Evolutionary conservation across 495 filamentous ascomycete genomes (phyloP).

Genomic region (Stereocaulon alpinum): DNA sequence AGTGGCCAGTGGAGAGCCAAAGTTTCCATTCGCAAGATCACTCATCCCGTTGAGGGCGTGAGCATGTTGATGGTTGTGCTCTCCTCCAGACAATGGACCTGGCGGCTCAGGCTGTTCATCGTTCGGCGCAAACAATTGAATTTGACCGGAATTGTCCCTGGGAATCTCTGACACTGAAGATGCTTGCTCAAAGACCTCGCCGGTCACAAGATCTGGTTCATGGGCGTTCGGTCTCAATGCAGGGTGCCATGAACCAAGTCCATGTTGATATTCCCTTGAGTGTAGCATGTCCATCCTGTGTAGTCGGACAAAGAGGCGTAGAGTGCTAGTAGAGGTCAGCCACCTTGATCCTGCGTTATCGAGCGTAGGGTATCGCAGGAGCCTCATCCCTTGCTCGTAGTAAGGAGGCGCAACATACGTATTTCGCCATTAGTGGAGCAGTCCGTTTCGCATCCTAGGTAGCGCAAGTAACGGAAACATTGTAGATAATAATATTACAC

Average conservation of each 20-base stretch:
- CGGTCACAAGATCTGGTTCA: not conserved
- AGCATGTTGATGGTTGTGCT: not conserved
- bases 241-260: constrained; percentile 13
- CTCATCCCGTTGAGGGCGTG: not conserved
- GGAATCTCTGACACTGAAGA: not conserved
- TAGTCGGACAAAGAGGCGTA: not conserved
- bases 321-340: not conserved
- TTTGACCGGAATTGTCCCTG: not conserved
- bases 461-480: not conserved
- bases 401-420: not conserved
- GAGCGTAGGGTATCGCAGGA: not conserved
- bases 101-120: not conserved
- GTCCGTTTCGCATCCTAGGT: not conserved
- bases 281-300: constrained; percentile 4
- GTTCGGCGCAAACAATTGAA: not conserved
- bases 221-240: constrained; percentile 9
- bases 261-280: not conserved
- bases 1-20: not conserved
- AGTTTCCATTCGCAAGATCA: not conserved
- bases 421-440: not conserved
- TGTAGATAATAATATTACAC: not conserved
- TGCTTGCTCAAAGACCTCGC: not conserved
- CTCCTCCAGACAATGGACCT: not conserved
- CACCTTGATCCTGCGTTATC: not conserved
- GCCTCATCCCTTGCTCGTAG: not conserved